Evolutionary conservation across 768 basidiomycete genomes (phyloP), one percentile per base, ranked within the genome.

Genomic region (Termitomyces sp.): DNA sequence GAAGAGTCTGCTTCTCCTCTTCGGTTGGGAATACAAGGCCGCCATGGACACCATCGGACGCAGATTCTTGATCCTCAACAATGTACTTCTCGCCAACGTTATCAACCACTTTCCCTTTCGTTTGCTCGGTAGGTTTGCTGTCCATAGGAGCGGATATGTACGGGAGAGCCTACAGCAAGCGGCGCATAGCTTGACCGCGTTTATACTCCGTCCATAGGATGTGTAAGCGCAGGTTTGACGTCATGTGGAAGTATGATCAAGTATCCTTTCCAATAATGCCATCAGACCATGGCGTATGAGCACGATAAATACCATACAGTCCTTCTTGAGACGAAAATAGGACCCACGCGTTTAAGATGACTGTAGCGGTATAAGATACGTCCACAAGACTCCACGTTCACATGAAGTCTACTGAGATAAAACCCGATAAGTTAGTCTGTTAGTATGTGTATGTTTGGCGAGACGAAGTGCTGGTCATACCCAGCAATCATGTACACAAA

Each of bases 1-100:
- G 77, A 42, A 89, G 73, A 20, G 84, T 84, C 4, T 58, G 63
- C 28, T 73, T 66, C 69, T 89, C 87, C 64, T 87, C 82, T 29
- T 81, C 81, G 0, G 84, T 84, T 5, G 87, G 87, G 64, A 85
- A 84, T 63, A 79, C 77, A 56, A 87, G 74, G 26, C 82, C 83
- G 37, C 82, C 82, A 57, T 78, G 76, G 54, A 76, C 69, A 15
- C 62, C 65, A 46, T 71, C 66, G 8, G 18, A 18, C 6, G 41
- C 34, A 29, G 41, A 46, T 46, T 10, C 18, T 20, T 12, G n/a
- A 18, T 39, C 10, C 5, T 15, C 18, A 8, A 57, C 18, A 2
- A 4, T 18, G 10, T 50, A 49, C 47, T 51, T 51, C 12, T 45
- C 41, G 41, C 33, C 49, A 28, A 51, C 41, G 20, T 20, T 24